phyloP scores from a whole-genome alignment of 1,284 basidiomycete genomes.

The Coniferiporia sulphurascens region DNA sequence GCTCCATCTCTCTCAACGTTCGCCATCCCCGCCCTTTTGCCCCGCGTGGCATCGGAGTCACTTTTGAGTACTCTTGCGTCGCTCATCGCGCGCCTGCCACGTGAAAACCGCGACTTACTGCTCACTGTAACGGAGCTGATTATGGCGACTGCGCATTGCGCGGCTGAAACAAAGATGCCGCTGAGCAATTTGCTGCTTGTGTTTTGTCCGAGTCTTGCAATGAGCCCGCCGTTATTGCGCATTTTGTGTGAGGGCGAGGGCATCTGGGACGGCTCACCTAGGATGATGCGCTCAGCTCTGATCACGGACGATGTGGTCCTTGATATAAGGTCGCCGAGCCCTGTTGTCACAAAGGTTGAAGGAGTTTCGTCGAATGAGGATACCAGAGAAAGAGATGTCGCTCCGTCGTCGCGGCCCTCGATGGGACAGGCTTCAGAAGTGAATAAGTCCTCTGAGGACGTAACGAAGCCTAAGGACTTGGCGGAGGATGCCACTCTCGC shows the following conservation, averaged over 20 bases:
- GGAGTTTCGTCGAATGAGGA: not conserved
- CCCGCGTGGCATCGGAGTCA: conserved; percentile 49
- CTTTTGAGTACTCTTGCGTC: conserved; percentile 49
- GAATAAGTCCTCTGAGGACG: not conserved
- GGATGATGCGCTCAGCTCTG: not conserved
- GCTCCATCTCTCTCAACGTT: conserved; percentile 69
- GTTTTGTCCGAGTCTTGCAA: conserved; percentile 75
- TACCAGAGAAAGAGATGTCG: not conserved
- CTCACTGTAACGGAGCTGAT: conserved; percentile 71
- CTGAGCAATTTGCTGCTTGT: conserved; percentile 75
- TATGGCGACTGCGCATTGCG: conserved; percentile 55
- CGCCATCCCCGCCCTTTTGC: conserved; percentile 7
- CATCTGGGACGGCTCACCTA: conserved; percentile 49
- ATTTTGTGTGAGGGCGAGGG: conserved; percentile 66
- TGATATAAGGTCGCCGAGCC: conserved; percentile 1
- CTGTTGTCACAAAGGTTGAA: not conserved
- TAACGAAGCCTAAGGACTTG: not conserved
- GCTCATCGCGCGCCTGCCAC: conserved; percentile 61
- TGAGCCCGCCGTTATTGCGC: conserved; percentile 71
- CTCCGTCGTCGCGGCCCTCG: not conserved
- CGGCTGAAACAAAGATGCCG: conserved; percentile 78
- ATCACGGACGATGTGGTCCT: not conserved
- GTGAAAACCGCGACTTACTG: conserved; percentile 68
- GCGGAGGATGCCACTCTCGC: not conserved
- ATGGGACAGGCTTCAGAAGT: not conserved